Evolutionary conservation across 2,329 filamentous ascomycete species (phyloP), one percentile per base, ranked within the genome.

Genomic region (Thelonectria rubi): DNA sequence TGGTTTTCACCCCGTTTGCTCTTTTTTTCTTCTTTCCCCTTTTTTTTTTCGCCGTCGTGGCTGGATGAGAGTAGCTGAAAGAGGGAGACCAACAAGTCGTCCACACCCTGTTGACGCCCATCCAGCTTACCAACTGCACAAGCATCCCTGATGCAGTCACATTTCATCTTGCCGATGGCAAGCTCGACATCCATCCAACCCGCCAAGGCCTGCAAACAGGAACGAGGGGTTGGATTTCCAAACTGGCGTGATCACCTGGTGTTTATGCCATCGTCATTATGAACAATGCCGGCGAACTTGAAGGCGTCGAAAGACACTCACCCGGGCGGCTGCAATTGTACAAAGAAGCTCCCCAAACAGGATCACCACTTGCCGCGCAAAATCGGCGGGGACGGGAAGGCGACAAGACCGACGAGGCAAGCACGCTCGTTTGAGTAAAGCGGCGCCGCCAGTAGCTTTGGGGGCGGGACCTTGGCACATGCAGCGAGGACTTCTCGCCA

Each of bases 211-310:
- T 20, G 32, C 11, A 37, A 39, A 40, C 48, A 47, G 17, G 37
- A 45, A 55, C 26, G 4, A 45, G 46, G 30, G 52, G 12, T 50
- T 42, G 46, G 45, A 24, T 20, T 18, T 15, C 8, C 26, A 54
- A 58, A 55, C 50, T 59, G 26, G 50, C 45, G 50, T 62, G 60
- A 62, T 55, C 50, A 49, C 46, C 37, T 30, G 30, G 14, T 7
- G 21, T 8, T 8, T 30, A 5, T 30, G 8, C 26, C 7, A 30
- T 9, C 26, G 5, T 6, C 2, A 4, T 9, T 8, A 9, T 30
- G 7, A 9, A 30, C 26, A 30, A 30, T 30, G 26, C 8, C 26
- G 26, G 26, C 26, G 7, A 30, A 30, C 26, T 30, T 8, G 26
- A 30, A 30, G 8, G 4, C 10, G 21, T 9, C 26, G 26, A 30